phyloP scores from a whole-genome alignment of 116 monocot species.

The Trichopus zeylanicus region DNA sequence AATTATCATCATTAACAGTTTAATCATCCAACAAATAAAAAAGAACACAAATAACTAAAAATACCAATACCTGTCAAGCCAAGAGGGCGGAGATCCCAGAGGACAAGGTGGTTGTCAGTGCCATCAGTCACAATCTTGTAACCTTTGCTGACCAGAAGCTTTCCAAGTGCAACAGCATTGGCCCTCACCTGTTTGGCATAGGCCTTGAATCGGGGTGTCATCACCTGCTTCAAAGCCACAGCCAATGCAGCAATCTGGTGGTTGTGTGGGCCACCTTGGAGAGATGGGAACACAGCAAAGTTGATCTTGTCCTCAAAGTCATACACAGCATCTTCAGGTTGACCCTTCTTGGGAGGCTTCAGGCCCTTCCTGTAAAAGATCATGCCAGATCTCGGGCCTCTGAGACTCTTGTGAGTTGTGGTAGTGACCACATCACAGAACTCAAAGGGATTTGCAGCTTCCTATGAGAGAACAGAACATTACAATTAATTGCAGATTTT shows the following conservation, averaged over 20 bases:
- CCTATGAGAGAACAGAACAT: slow-evolving; percentile 25
- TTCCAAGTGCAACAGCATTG: slow-evolving; percentile 69
- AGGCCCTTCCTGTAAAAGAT: slow-evolving; percentile 98
- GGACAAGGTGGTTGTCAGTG: slow-evolving; percentile 87
- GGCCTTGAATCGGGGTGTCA: slow-evolving; percentile 64
- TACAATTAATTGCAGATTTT: neutral
- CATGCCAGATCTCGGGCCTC: slow-evolving; percentile 94
- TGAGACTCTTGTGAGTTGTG: slow-evolving; percentile 85
- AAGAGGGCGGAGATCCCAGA: slow-evolving; percentile 97
- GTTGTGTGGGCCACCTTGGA: slow-evolving; percentile 97
- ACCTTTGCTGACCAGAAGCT: slow-evolving; percentile 69
- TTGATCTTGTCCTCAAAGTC: slow-evolving; percentile 92
- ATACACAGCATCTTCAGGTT: slow-evolving; percentile 72
- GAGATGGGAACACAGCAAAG: slow-evolving; percentile 89
- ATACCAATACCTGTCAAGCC: slow-evolving; percentile 73
- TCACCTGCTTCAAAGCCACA: slow-evolving; percentile 73
- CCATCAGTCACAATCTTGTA: slow-evolving; percentile 89
- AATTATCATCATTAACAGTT: neutral
- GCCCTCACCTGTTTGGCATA: slow-evolving; percentile 78
- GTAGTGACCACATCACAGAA: slow-evolving; percentile 86
- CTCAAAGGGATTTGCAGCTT: slow-evolving; percentile 87
- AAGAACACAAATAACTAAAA: neutral
- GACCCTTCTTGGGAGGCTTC: slow-evolving; percentile 90
- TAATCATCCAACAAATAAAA: neutral
- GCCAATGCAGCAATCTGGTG: slow-evolving; percentile 93